These are phyloP conservation scores for Emericellopsis cladophorae DNA, from an alignment of 2,329 filamentous ascomycete species.

Conservation along the genomic window DNA sequence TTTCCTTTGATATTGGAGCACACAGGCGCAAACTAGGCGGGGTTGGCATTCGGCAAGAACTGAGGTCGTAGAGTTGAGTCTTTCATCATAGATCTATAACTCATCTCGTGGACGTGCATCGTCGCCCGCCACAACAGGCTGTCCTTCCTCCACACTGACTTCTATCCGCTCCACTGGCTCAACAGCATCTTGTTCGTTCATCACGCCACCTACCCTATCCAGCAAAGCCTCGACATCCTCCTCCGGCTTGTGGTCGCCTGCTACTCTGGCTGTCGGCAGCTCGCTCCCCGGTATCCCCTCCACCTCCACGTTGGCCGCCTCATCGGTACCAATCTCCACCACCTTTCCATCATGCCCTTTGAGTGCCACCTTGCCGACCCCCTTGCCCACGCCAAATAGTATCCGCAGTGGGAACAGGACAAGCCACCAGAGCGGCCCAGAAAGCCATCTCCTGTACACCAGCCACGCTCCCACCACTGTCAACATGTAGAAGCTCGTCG, in stretches of 20 bases:
- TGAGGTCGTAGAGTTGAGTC: not conserved
- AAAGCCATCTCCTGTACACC: slow-evolving; percentile 70
- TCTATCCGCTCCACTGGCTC: slow-evolving; percentile 7
- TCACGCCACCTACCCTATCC: slow-evolving; percentile 41
- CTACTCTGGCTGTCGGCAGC: slow-evolving; percentile 37
- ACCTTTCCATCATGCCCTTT: slow-evolving; percentile 11
- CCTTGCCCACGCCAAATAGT: slow-evolving; percentile 44
- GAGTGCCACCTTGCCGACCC: slow-evolving; percentile 40
- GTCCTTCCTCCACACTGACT: slow-evolving; percentile 13
- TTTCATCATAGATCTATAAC: slow-evolving; percentile 13
- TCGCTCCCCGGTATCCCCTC: slow-evolving; percentile 24
- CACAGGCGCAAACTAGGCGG: too few relatives aligned
- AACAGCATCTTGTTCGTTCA: slow-evolving; percentile 23
- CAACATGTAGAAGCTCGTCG: slow-evolving; percentile 78
- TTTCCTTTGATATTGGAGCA: too few relatives aligned
- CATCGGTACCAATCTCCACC: slow-evolving; percentile 13
- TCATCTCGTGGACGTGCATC: slow-evolving; percentile 23
- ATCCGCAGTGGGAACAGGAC: slow-evolving; percentile 70
- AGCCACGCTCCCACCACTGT: slow-evolving; percentile 71
- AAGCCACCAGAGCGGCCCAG: slow-evolving; percentile 84
- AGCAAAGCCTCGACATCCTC: slow-evolving; percentile 26
- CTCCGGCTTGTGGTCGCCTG: slow-evolving; percentile 9
- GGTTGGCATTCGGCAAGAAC: not conserved
- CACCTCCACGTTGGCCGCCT: slow-evolving; percentile 13
- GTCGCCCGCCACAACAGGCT: slow-evolving; percentile 10